A percentile compares a stretch with the other conserved stretches of the same genome.
These are phyloP conservation scores for Pseudocercospora pini-densiflorae DNA, from an alignment of 2,329 filamentous ascomycete genomes.

Conservation along the genomic window DNA sequence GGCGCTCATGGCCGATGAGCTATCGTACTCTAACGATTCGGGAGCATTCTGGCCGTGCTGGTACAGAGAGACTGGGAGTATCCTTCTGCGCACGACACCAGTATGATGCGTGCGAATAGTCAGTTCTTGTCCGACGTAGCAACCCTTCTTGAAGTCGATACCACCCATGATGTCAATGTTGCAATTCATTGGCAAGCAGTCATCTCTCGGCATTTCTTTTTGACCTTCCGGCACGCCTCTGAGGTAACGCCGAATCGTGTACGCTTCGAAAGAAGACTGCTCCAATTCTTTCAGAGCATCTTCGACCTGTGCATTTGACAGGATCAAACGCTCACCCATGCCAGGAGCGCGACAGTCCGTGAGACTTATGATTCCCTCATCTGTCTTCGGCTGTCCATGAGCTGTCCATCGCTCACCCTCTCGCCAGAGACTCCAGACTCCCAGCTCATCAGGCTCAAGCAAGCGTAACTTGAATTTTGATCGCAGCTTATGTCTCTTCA, in stretches of 20 bases:
- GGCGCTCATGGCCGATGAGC: conserved; percentile 24
- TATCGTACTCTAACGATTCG: conserved; percentile 54
- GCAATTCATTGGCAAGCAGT: conserved; percentile 80
- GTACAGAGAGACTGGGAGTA: conserved; percentile 81
- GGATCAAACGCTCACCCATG: conserved; percentile 40
- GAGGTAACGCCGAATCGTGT: conserved; percentile 77
- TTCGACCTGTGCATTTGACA: conserved; percentile 36
- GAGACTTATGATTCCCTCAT: conserved; percentile 44
- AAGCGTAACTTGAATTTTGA: conserved; percentile 74
- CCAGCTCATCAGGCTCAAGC: conserved; percentile 66
- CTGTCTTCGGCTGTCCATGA: conserved; percentile 28
- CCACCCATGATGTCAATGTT: conserved; percentile 86
- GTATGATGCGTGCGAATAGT: conserved; percentile 95
- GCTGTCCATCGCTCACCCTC: conserved; percentile 49
- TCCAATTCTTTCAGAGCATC: conserved; percentile 44
- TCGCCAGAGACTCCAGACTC: conserved; percentile 77
- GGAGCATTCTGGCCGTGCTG: conserved; percentile 48
- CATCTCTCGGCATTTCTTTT: conserved; percentile 71
- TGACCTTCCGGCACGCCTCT: conserved; percentile 85
- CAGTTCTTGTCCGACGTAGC: conserved; percentile 95
- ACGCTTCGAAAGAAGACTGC: conserved; percentile 53
- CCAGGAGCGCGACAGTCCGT: conserved; percentile 43
- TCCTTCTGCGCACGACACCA: conserved; percentile 87
- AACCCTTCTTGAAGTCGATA: conserved; percentile 94
- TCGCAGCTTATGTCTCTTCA: conserved; percentile 84